These are phyloP conservation scores for Lactarius evosmus DNA, from an alignment of 768 basidiomycete species.

Conservation along the genomic window DNA sequence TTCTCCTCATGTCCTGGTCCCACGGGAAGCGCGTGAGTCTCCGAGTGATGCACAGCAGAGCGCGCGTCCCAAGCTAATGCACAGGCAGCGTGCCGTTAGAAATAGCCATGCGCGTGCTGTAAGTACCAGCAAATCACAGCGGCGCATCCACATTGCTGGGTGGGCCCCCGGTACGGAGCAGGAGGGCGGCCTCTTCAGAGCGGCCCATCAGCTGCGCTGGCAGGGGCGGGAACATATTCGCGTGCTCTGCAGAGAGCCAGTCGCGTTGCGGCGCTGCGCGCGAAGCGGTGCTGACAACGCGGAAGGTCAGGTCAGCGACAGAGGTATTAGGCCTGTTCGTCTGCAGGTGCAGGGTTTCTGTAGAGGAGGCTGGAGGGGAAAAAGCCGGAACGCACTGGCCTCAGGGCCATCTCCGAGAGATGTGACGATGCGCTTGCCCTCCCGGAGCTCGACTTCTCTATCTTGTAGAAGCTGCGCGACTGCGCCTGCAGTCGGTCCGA, in stretches of 20 bases:
- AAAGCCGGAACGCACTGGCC: conserved; percentile 24
- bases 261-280: conserved; percentile 61
- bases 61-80: conserved; percentile 58
- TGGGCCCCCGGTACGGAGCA: conserved; percentile 52
- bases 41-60: conserved; percentile 53
- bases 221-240: conserved; percentile 67
- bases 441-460: conserved; percentile 63
- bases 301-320: conserved; percentile 54
- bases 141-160: conserved; percentile 39
- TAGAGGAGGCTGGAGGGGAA: conserved; percentile 28
- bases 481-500: too few relatives aligned
- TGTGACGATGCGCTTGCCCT: conserved; percentile 54
- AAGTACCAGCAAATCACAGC: conserved; percentile 55
- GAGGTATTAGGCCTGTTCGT: conserved; percentile 48
- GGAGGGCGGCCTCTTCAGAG: conserved; percentile 49
- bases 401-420: conserved; percentile 48
- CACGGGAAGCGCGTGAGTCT: conserved; percentile 47
- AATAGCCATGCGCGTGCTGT: conserved; percentile 48
- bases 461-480: conserved; percentile 58
- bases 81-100: conserved; percentile 57
- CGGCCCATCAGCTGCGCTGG: conserved; percentile 57
- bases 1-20: too few relatives aligned
- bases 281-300: conserved; percentile 59
- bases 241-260: conserved; percentile 64
- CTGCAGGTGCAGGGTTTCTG: too few relatives aligned